Evolutionary conservation across 495 filamentous ascomycete genomes (phyloP), one percentile per base, ranked within the genome.

Genomic region (Staphylotrichum longicolle): DNA sequence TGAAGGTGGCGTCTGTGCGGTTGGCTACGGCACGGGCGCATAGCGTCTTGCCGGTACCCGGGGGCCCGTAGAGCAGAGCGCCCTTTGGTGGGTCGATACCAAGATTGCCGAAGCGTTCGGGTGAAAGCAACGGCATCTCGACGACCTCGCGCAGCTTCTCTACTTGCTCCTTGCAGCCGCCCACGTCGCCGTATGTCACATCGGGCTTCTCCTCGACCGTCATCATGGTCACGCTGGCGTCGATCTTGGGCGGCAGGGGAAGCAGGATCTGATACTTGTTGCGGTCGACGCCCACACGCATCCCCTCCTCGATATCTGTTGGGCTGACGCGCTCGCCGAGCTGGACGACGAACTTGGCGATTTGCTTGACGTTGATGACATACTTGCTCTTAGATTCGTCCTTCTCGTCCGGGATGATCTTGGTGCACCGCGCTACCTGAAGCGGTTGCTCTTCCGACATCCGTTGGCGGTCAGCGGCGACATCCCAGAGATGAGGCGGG

Each of bases 331-430:
- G 88, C 74, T 98, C 94, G 65, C 94, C 94, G 54, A 98, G 85
- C 77, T 98, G 96, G 70, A 98, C 94, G 49, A 98, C 94, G 69
- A 98, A 98, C 78, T 98, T 98, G 72, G 94, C 94, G 63, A 98
- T 98, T 74, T 98, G 94, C 79, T 98, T 98, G 66, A 98, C 94
- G 76, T 98, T 98, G 84, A 98, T 98, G 70, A 98, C 93, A 81
- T 98, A 98, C 87, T 98, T 98, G 85, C 89, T 94, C 85, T 98
- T 98, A 67, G 96, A 91, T 37, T 88, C 78, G 78, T 98, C 93
- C 78, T 96, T 94, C 73, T 96, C 94, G 75, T 96, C 92, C 60
- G 90, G 86, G 63, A 98, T 98, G 74, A 98, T 98, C 83, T 98
- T 98, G 54, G 94, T 98, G 82, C 94, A 98, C 65, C 94, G 85